Percentiles rank a stretch among this genome's conserved stretches.
phyloP scores from a whole-genome alignment of 768 basidiomycete species.

The Lentinula lateritia region DNA sequence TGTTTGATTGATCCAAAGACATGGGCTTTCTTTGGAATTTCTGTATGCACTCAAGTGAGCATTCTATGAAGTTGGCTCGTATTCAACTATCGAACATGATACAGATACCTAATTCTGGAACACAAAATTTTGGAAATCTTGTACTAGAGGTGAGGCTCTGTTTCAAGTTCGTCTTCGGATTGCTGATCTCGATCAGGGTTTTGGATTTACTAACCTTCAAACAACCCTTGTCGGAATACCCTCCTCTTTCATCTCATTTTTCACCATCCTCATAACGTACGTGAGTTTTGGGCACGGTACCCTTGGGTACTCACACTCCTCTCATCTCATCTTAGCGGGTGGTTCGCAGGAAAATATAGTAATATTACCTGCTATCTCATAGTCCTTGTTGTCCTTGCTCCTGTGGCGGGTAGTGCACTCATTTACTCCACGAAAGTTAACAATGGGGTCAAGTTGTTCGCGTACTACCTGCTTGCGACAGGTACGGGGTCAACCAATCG shows the following conservation, averaged over 20 bases:
- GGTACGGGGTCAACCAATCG: neutral
- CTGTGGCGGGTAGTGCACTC: neutral
- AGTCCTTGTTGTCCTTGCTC: neutral
- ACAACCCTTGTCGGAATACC: neutral
- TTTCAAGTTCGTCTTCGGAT: too few species aligned
- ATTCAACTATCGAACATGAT: neutral
- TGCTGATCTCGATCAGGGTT: neutral
- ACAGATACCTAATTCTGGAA: slow-evolving; percentile 2
- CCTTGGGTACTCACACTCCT: neutral
- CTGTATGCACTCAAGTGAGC: neutral
- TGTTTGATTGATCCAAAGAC: slow-evolving; percentile 2
- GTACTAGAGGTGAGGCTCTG: neutral
- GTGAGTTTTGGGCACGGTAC: neutral
- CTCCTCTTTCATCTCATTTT: neutral
- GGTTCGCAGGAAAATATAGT: neutral
- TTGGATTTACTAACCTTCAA: neutral
- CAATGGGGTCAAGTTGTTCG: neutral
- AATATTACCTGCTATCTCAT: slow-evolving; percentile 1
- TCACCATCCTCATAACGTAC: neutral
- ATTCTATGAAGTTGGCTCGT: too few species aligned
- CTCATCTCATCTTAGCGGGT: neutral
- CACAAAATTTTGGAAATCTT: slow-evolving; percentile 1
- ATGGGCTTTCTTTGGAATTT: neutral
- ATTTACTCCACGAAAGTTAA: neutral
- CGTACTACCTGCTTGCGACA: neutral